Conservation (phyloP, 768 basidiomycete species). For the Coprinopsis strossmayeri region DNA sequence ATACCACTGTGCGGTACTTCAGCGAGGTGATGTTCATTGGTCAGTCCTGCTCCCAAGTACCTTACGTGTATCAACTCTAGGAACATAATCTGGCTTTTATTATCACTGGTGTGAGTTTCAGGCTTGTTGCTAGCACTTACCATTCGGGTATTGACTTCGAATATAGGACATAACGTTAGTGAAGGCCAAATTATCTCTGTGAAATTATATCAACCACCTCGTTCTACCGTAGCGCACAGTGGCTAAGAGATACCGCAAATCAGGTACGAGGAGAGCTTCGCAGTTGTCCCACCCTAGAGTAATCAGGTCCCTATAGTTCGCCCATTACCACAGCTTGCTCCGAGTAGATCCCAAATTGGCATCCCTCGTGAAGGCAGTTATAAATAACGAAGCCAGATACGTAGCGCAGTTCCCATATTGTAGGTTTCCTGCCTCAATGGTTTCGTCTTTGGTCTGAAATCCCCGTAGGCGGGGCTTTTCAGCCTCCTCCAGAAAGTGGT, state of each 20-base stretch:
- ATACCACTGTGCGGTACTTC: constrained; percentile 77
- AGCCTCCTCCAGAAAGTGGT: constrained; percentile 73
- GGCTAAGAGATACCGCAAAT: constrained; percentile 79
- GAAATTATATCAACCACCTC: background rate
- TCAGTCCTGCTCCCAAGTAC: too few species aligned
- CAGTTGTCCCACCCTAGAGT: too few species aligned
- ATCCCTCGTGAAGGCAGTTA: constrained; percentile 69
- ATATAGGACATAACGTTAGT: constrained; percentile 67
- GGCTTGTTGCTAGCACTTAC: background rate
- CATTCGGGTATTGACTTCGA: background rate
- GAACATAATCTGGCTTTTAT: constrained; percentile 67
- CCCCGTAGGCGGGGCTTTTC: constrained; percentile 70
- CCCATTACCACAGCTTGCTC: constrained; percentile 59
- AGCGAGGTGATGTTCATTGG: constrained; percentile 35
- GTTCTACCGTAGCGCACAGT: constrained; percentile 53
- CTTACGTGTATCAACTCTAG: too few species aligned
- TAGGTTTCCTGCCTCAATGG: constrained; percentile 15
- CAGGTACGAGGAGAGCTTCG: constrained; percentile 50
- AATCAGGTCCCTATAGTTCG: constrained; percentile 62
- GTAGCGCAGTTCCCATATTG: constrained; percentile 72
- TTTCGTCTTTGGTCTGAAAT: too few species aligned
- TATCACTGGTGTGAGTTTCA: constrained; percentile 59
- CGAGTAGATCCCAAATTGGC: constrained; percentile 51
- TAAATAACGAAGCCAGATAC: constrained; percentile 74
- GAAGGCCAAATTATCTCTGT: background rate